These are phyloP conservation scores for Crepidotus sp. DNA, from an alignment of 1,284 basidiomycete species.

Conservation along the genomic window DNA sequence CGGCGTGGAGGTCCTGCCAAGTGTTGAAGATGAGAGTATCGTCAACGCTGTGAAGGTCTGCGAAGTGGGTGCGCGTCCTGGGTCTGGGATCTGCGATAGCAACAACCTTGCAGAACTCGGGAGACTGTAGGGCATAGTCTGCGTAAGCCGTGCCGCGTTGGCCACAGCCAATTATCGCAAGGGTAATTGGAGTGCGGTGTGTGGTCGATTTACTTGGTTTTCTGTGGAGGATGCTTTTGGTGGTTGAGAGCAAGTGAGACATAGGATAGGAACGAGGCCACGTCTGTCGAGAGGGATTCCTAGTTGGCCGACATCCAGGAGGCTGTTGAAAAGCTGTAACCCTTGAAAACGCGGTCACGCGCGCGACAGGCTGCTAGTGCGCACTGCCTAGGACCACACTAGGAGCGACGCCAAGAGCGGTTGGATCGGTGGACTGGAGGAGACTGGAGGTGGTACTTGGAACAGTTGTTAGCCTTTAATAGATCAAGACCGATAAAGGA, in stretches of 20 bases:
- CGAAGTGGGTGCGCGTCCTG: slow-evolving; percentile 52
- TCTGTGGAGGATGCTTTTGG: slow-evolving; percentile 27
- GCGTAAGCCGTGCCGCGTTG: slow-evolving; percentile 69
- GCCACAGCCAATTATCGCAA: slow-evolving; percentile 67
- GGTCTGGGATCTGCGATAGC: slow-evolving; percentile 76
- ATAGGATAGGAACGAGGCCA: slow-evolving; percentile 16
- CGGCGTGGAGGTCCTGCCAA: slow-evolving; percentile 65
- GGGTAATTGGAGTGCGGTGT: slow-evolving; percentile 30
- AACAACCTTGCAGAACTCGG: slow-evolving; percentile 63
- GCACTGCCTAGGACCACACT: too few relatives aligned
- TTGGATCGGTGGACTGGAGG: too few relatives aligned
- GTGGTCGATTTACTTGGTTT: slow-evolving; percentile 17
- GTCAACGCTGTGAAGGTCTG: slow-evolving; percentile 49
- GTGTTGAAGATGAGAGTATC: slow-evolving; percentile 55
- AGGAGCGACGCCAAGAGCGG: too few relatives aligned
- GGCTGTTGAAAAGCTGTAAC: too few relatives aligned
- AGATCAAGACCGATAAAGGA: background rate
- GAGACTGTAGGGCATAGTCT: slow-evolving; percentile 50
- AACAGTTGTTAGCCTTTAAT: too few relatives aligned
- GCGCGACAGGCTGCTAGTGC: too few relatives aligned
- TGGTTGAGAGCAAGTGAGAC: slow-evolving; percentile 28
- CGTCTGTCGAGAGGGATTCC: too few relatives aligned
- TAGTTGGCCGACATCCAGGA: too few relatives aligned
- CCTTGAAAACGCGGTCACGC: background rate
- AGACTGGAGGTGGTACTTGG: too few relatives aligned